phyloP scores from a whole-genome alignment of 2,329 filamentous ascomycete species.

The Exophiala sideris region DNA sequence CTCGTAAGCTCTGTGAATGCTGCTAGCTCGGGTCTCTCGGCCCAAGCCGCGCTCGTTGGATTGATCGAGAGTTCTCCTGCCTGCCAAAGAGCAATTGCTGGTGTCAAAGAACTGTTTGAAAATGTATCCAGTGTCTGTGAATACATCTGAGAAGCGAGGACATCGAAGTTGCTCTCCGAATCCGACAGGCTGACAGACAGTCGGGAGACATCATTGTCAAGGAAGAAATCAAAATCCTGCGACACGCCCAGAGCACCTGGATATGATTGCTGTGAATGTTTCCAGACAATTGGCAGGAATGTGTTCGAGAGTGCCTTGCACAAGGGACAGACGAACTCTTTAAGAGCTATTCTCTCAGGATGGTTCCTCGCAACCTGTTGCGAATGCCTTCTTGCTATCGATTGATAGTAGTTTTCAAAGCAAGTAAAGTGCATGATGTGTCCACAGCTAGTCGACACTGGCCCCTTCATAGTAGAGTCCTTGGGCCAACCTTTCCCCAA shows the following conservation, averaged over 20 bases:
- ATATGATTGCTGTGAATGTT: constrained; percentile 80
- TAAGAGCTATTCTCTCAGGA: constrained; percentile 71
- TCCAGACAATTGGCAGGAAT: constrained; percentile 94
- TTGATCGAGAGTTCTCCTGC: constrained; percentile 20
- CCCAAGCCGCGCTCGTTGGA: constrained; percentile 20
- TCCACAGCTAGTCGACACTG: constrained; percentile 86
- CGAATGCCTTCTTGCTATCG: constrained; percentile 76
- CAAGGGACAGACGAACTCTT: constrained; percentile 93
- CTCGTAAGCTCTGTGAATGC: constrained; percentile 26
- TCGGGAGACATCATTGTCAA: constrained; percentile 56
- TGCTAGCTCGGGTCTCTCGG: constrained; percentile 17
- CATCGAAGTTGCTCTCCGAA: constrained; percentile 9
- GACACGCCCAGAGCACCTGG: constrained; percentile 65
- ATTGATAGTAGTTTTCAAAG: constrained; percentile 86
- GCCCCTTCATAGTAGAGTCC: constrained; percentile 63
- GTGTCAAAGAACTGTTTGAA: constrained; percentile 19
- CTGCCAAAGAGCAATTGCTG: constrained; percentile 19
- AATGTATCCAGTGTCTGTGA: constrained; percentile 36
- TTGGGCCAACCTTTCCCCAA: constrained; percentile 86
- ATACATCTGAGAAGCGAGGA: constrained; percentile 8
- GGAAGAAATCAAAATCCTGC: constrained; percentile 64
- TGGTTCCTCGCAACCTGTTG: constrained; percentile 94
- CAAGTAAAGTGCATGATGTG: constrained; percentile 98
- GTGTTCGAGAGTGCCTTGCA: constrained; percentile 96
- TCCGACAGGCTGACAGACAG: constrained; percentile 23